phyloP scores from a whole-genome alignment of 202 grass and related monocot species.

The Cymbopogon flexuosus region DNA sequence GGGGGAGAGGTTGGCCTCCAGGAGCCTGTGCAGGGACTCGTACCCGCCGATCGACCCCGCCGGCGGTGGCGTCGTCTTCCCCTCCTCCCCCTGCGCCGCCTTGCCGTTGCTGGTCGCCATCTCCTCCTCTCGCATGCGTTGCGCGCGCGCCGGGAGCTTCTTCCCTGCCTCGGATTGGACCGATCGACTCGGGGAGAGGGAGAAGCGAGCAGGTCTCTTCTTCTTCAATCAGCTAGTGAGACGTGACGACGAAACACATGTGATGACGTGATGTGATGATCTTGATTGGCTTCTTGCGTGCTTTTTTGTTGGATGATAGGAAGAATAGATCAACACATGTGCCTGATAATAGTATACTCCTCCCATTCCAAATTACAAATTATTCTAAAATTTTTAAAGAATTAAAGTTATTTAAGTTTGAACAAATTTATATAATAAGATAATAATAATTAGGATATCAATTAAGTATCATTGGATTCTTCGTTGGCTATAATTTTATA shows the following conservation, averaged over 20 bases:
- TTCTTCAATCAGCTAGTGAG: background rate
- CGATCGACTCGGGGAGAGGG: background rate
- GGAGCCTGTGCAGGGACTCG: slow-evolving; percentile 62
- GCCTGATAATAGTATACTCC: background rate
- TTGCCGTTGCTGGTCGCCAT: slow-evolving; percentile 45
- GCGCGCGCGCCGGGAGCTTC: background rate
- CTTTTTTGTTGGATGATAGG: background rate
- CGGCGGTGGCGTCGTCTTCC: background rate
- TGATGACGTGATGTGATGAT: background rate
- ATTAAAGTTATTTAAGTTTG: too few species aligned
- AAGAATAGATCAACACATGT: background rate
- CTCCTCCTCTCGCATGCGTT: background rate
- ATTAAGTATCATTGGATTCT: too few species aligned
- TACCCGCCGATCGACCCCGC: slow-evolving; percentile 64
- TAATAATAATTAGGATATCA: too few species aligned
- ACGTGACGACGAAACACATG: background rate
- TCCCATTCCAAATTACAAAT: too few species aligned
- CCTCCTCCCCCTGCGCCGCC: slow-evolving; percentile 20
- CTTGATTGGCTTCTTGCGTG: slow-evolving; percentile 22
- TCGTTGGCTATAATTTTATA: too few species aligned
- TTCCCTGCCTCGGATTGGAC: background rate
- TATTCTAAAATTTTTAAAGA: too few species aligned
- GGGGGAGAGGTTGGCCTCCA: slow-evolving; percentile 61
- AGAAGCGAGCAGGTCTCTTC: slow-evolving; percentile 23
- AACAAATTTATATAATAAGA: too few species aligned